These are phyloP conservation scores for Dioscorea cayenensis DNA, from an alignment of 116 monocot species.

Conservation along the genomic window DNA sequence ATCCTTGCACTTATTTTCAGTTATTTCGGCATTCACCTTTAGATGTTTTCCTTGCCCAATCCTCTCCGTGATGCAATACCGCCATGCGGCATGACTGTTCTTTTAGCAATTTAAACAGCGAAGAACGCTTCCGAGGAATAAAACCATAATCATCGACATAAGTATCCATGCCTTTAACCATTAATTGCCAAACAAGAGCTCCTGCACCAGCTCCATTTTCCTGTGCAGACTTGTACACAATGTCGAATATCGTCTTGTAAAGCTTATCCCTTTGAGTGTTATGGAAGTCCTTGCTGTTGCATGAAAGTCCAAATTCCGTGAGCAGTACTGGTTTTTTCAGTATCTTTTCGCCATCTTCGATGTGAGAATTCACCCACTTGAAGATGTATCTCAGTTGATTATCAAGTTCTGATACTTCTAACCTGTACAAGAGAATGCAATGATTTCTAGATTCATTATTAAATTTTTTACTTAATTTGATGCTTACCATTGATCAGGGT, in stretches of 20 bases:
- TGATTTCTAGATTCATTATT: neutral
- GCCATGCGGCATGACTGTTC: constrained; percentile 65
- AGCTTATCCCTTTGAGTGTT: constrained; percentile 45
- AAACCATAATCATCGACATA: constrained; percentile 65
- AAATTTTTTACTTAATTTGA: neutral
- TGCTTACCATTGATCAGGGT: constrained; percentile 82
- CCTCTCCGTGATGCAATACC: constrained; percentile 13
- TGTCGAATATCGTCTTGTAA: constrained; percentile 51
- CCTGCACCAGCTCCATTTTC: constrained; percentile 57
- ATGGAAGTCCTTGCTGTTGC: constrained; percentile 35
- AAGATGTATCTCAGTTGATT: constrained; percentile 48
- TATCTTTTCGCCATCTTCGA: constrained; percentile 76
- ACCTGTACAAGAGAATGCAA: constrained; percentile 23
- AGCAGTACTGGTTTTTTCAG: constrained; percentile 72
- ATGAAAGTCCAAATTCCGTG: constrained; percentile 79
- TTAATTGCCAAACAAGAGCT: constrained; percentile 77
- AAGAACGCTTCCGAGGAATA: constrained; percentile 46
- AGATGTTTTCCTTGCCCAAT: constrained; percentile 5
- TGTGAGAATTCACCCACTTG: constrained; percentile 71
- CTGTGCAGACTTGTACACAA: constrained; percentile 58
- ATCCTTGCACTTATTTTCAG: too few species aligned
- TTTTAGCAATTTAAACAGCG: constrained; percentile 51
- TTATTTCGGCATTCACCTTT: constrained; percentile 7
- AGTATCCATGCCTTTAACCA: constrained; percentile 66
- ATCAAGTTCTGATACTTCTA: constrained; percentile 16